Conservation (phyloP, 2,329 filamentous ascomycete genomes). For the Xylaria arbuscula region DNA sequence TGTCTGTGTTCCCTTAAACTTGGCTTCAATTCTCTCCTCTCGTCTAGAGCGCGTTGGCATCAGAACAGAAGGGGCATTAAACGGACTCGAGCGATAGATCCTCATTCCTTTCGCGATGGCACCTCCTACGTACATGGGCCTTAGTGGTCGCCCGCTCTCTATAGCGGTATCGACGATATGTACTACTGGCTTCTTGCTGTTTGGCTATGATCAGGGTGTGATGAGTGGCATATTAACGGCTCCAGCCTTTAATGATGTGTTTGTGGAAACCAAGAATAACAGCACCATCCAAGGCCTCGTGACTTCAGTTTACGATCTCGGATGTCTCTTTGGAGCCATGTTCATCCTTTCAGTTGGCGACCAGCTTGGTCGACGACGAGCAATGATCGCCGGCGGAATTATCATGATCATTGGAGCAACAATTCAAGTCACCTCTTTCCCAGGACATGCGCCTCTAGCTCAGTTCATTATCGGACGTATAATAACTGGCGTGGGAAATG, state of each 20-base stretch:
- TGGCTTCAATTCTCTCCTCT: conserved; percentile 2
- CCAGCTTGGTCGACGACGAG: conserved; percentile 60
- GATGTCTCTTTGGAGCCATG: conserved; percentile 59
- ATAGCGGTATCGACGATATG: conserved; percentile 70
- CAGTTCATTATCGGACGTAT: conserved; percentile 62
- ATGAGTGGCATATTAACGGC: conserved; percentile 67
- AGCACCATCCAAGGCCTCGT: conserved; percentile 61
- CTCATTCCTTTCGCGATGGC: conserved; percentile 55
- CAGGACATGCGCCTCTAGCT: conserved; percentile 49
- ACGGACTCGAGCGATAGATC: conserved; percentile 24
- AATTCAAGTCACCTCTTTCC: conserved; percentile 62
- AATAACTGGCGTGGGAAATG: conserved; percentile 65
- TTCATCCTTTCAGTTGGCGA: conserved; percentile 66
- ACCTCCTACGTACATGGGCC: conserved; percentile 66
- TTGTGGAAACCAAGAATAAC: conserved; percentile 56
- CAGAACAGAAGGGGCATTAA: neutral
- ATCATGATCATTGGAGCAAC: conserved; percentile 66
- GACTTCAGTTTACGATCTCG: conserved; percentile 61
- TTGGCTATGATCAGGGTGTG: conserved; percentile 53
- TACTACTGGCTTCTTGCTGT: conserved; percentile 71
- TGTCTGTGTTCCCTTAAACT: neutral
- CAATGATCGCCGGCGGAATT: conserved; percentile 65
- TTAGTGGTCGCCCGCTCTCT: conserved; percentile 67
- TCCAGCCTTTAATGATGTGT: conserved; percentile 60
- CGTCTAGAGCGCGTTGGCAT: conserved; percentile 4